Evolutionary conservation across 73 alveolate species (phyloP), one percentile per base, ranked within the genome.

Genomic region (Symbiodinium natans): DNA sequence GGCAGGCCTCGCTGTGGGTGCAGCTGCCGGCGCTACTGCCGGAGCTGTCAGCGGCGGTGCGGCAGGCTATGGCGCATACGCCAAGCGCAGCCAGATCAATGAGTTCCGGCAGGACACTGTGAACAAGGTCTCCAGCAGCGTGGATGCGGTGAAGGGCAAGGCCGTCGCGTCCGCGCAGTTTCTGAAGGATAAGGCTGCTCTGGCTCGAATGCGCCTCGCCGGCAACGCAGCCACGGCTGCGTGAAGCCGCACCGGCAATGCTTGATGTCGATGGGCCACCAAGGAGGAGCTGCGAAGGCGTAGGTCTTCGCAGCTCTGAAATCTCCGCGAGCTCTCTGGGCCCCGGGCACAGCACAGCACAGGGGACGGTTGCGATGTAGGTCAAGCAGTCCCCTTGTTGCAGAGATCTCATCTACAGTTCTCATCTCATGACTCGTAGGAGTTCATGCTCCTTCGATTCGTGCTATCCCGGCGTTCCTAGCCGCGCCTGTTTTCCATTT

Each of bases 1-100:
- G 33, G 86, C 95, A 89, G 95, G 95, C 33, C 86, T 89, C 43
- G 95, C 95, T 38, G 95, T 89, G 6, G 95, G 95, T 39, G 95
- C 95, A 43, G 74, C 95, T 39, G 95, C 75, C 3, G 95, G 95
- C 46, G 86, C 95, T 15, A 29, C 41, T 7, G 86, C 95, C 2
- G 95, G 95, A 33, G 82, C 86, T 43, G 95, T 68, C 39, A 40
- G 86, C 40, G 95, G 95, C 43, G 95, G 95, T 74, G 95, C 95
- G 13, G 95, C 95, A 29, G 80, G 80, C 80, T 63, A 63, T n/a
- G 80, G 80, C 31, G 95, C 95, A 33, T 89, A 89, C 25, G 95
- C 86, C 87, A 89, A 89, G 95, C 52, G 95, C 25, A 86, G 75
- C 34, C 95, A 89, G 95, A 89, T 89, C 75, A 59, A 48, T 6